Evolutionary conservation across 305 asterid species (phyloP).

Genomic region (Caryopteris hybrid): DNA sequence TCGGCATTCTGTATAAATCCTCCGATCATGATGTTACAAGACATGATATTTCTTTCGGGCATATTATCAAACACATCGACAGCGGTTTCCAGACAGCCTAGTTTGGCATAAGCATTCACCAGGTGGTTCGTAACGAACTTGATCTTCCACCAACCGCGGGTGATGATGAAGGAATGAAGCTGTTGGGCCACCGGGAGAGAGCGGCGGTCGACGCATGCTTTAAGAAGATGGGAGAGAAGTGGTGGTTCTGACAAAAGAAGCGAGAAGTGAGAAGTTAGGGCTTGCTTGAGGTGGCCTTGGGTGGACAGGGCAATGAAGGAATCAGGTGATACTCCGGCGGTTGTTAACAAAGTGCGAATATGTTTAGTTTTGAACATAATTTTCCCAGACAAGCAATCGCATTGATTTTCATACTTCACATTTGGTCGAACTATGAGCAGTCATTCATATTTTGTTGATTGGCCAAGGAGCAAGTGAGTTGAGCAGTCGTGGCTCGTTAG

Average conservation of each 20-base stretch:
- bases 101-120: slow-evolving; percentile 50
- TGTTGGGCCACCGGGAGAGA: slow-evolving; percentile 45
- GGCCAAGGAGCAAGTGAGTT: no score
- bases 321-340: slow-evolving; percentile 19
- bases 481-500: no score
- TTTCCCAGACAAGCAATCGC: no score
- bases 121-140: slow-evolving; percentile 73
- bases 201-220: slow-evolving; percentile 49
- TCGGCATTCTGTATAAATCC: slow-evolving; percentile 61
- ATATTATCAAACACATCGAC: slow-evolving; percentile 52
- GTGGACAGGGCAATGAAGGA: slow-evolving; percentile 45
- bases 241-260: slow-evolving; percentile 48
- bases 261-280: slow-evolving; percentile 38
- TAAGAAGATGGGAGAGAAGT: slow-evolving; percentile 64
- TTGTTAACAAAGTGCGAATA: background rate
- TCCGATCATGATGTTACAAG: slow-evolving; percentile 72
- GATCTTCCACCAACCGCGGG: slow-evolving; percentile 46
- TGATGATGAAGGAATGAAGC: slow-evolving; percentile 63
- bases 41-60: slow-evolving; percentile 69
- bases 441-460: no score
- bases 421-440: no score
- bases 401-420: no score
- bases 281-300: slow-evolving; percentile 49
- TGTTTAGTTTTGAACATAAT: no score
- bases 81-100: slow-evolving; percentile 43